Conservation (phyloP, 2,329 filamentous ascomycete species). For the Verticillium zaregamsianum region DNA sequence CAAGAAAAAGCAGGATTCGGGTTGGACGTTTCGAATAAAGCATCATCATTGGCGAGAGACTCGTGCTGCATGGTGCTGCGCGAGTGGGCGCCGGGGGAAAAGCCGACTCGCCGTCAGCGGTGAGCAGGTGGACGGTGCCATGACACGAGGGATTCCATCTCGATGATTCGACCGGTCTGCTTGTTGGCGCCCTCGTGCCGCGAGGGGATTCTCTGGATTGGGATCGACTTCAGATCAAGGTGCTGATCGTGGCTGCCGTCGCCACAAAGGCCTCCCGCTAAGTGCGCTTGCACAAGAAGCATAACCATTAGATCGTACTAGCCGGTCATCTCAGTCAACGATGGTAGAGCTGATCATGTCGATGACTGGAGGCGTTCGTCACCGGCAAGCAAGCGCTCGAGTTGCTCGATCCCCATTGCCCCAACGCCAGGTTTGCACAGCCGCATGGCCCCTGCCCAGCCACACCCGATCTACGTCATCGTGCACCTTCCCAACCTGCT, state of each 20-base stretch:
- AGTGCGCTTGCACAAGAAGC: background rate
- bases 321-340: background rate
- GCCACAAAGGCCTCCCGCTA: background rate
- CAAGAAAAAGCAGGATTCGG: background rate
- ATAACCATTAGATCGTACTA: background rate
- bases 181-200: background rate
- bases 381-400: background rate
- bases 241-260: background rate
- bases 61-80: background rate
- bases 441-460: background rate
- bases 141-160: background rate
- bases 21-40: background rate
- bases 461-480: background rate
- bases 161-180: background rate
- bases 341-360: background rate
- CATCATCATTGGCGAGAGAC: background rate
- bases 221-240: background rate
- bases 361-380: background rate
- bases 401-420: background rate
- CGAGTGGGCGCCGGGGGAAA: background rate
- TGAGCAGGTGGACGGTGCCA: background rate
- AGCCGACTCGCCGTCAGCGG: background rate
- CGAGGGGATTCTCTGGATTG: background rate
- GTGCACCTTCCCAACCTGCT: background rate
- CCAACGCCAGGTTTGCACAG: background rate